phyloP scores from a whole-genome alignment of 805 yeast genomes.

The Starmerella apis region DNA sequence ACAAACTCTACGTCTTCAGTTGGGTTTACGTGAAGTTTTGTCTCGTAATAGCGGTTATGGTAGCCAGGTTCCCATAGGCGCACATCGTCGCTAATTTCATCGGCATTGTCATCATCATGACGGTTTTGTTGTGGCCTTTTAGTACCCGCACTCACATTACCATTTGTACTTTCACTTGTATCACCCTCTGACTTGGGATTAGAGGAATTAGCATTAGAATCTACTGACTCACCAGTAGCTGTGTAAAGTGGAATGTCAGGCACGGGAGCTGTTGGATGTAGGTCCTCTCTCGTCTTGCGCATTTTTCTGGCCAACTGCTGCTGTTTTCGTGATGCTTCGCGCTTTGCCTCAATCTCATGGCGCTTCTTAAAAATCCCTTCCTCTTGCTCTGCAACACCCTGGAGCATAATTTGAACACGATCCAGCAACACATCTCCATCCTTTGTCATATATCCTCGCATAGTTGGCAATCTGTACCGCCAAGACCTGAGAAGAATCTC shows the following conservation, averaged over 20 bases:
- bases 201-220: constrained; percentile 42
- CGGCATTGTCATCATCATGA: constrained; percentile 21
- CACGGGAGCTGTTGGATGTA: constrained; percentile 48
- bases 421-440: constrained; percentile 74
- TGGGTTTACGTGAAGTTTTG: constrained; percentile 51
- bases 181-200: constrained; percentile 25
- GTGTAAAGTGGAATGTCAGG: constrained; percentile 68
- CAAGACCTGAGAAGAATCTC: constrained; percentile 72
- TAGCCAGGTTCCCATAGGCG: constrained; percentile 83
- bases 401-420: constrained; percentile 63
- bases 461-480: constrained; percentile 58
- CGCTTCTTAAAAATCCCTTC: constrained; percentile 62
- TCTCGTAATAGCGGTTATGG: constrained; percentile 63
- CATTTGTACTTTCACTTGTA: neutral
- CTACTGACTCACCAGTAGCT: constrained; percentile 59
- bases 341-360: constrained; percentile 57
- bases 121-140: constrained; percentile 8
- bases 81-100: constrained; percentile 40
- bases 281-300: constrained; percentile 26
- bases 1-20: constrained; percentile 44
- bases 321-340: constrained; percentile 39
- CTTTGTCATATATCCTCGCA: constrained; percentile 72
- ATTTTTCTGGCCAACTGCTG: constrained; percentile 17
- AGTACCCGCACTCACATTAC: neutral
- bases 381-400: constrained; percentile 59